A percentile compares a stretch with the other conserved stretches of the same genome.
Evolutionary conservation across 306 rosid species (phyloP).

Genomic region (Castanea sativa): DNA sequence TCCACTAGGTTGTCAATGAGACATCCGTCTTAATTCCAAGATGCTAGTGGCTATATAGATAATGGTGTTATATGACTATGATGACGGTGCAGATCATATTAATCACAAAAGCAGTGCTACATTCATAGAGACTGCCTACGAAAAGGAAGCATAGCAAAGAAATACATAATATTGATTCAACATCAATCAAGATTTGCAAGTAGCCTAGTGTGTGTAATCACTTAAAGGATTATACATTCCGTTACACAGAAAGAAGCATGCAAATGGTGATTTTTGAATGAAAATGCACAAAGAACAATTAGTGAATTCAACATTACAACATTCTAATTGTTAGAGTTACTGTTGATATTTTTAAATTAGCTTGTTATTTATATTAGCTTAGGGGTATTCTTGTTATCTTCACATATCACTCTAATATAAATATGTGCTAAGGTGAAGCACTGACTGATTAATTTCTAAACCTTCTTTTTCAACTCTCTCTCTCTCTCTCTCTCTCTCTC

Average conservation of each 20-base stretch:
- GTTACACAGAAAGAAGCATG: conserved; percentile 10
- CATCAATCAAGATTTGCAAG: neutral
- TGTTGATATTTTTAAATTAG: no score
- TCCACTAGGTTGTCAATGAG: neutral
- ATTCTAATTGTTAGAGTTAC: no score
- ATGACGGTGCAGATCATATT: neutral
- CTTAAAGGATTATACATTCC: conserved; percentile 11
- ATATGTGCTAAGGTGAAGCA: no score
- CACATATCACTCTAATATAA: no score
- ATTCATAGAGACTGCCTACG: neutral
- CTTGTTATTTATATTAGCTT: no score
- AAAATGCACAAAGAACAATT: neutral
- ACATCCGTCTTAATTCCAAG: neutral
- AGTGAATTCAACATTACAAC: neutral
- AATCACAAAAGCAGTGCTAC: neutral
- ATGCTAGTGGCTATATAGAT: neutral
- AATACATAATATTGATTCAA: neutral
- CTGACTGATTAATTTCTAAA: no score
- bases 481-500: no score
- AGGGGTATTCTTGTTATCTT: no score
- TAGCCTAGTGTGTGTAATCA: neutral
- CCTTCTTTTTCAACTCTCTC: no score
- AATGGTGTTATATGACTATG: neutral
- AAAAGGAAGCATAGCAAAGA: neutral
- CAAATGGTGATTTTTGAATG: neutral